These are phyloP conservation scores for Saccharomyces kudriavzevii DNA, from an alignment of 805 yeast species.

Conservation along the genomic window DNA sequence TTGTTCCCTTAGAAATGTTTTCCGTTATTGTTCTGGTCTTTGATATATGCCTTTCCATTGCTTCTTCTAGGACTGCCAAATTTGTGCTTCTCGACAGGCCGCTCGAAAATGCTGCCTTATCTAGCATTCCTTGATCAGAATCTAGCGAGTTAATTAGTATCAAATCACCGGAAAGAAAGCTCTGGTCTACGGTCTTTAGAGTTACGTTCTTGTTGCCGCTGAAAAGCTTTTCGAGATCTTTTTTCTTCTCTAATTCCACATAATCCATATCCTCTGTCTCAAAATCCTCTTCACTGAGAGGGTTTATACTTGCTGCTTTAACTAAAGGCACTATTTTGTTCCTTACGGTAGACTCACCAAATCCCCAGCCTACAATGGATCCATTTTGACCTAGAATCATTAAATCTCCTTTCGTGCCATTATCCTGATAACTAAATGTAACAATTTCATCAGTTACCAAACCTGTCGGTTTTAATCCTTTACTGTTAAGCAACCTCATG, in stretches of 20 bases:
- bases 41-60: slow-evolving; percentile 60
- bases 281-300: slow-evolving; percentile 33
- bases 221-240: slow-evolving; percentile 1
- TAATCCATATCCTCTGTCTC: slow-evolving; percentile 89
- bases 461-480: slow-evolving; percentile 33
- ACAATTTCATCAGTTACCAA: slow-evolving; percentile 66
- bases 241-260: slow-evolving; percentile 35
- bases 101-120: slow-evolving; percentile 81
- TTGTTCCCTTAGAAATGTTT: slow-evolving; percentile 53
- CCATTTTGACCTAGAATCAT: slow-evolving; percentile 64
- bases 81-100: slow-evolving; percentile 84
- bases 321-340: slow-evolving; percentile 46
- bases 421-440: slow-evolving; percentile 37
- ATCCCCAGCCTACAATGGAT: slow-evolving; percentile 77
- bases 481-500: slow-evolving; percentile 19
- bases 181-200: slow-evolving; percentile 21
- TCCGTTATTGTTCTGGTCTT: slow-evolving; percentile 60
- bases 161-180: slow-evolving; percentile 58
- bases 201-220: neutral
- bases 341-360: slow-evolving; percentile 46
- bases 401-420: slow-evolving; percentile 41
- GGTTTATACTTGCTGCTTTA: slow-evolving; percentile 38
- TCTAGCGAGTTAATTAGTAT: slow-evolving; percentile 52
- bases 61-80: slow-evolving; percentile 67
- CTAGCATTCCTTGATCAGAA: slow-evolving; percentile 45